A percentile compares a stretch with the other conserved stretches of the same genome.
Evolutionary conservation across 352 stramenopile species (phyloP).

Genomic region (Phytopythium litorale): DNA sequence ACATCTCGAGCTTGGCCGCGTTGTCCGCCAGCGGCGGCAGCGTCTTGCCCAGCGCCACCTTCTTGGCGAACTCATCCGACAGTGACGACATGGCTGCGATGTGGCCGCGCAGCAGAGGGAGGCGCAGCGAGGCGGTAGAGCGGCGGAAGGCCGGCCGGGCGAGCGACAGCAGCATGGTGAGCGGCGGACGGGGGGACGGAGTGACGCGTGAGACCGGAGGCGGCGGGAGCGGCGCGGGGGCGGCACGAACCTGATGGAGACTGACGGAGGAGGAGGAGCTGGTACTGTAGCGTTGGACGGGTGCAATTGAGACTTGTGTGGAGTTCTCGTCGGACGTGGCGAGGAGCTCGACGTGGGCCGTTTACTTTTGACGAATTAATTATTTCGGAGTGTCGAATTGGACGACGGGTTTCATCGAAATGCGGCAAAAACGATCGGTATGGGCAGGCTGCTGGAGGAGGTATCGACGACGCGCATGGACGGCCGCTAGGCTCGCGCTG

Average conservation of each 20-base stretch:
- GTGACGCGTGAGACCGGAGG: neutral
- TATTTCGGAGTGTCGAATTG: too few relatives aligned
- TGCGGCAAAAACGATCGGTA: too few relatives aligned
- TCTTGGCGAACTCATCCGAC: constrained; percentile 47
- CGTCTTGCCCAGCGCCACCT: constrained; percentile 63
- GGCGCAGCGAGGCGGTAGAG: neutral
- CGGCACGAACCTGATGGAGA: neutral
- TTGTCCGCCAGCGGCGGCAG: constrained; percentile 72
- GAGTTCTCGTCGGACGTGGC: neutral
- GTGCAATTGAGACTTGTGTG: neutral
- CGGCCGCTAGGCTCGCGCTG: too few relatives aligned
- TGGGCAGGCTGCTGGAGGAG: too few relatives aligned
- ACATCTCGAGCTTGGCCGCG: constrained; percentile 75
- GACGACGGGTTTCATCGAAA: too few relatives aligned
- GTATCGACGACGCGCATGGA: too few relatives aligned
- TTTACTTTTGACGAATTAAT: too few relatives aligned
- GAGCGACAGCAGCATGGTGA: neutral
- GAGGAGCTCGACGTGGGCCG: neutral
- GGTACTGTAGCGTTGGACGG: too few relatives aligned
- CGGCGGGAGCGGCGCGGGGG: neutral
- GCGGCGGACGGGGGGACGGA: neutral
- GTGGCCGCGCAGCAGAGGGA: constrained; percentile 4
- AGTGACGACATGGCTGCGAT: constrained; percentile 19
- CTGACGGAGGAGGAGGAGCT: too few relatives aligned
- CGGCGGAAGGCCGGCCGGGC: constrained; percentile 2